Base-by-base conservation (phyloP, 192 early-diverging fungal species). In the Mortierella hygrophila region DNA sequence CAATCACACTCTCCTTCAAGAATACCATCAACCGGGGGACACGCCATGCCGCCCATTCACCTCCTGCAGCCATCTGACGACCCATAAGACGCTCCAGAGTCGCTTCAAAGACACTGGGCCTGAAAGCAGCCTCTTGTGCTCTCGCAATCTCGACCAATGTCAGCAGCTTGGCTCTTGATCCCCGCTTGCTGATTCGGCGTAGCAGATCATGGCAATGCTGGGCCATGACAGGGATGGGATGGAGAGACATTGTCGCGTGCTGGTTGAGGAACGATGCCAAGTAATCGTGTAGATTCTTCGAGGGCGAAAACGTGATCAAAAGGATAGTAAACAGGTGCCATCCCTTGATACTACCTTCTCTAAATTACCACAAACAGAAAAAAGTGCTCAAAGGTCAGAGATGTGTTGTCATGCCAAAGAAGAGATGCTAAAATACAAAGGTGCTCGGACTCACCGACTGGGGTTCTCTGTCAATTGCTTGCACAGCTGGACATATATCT, bases 401-500 rank as follows among this genome's bases (percentile, higher is more conserved):
- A 60, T 76, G 18, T 71, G 57, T 41, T 35, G 18, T 38, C 41
- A 46, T 9, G 44, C 10, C 13, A 21, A 42, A 20, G 38, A 60
- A 29, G 41, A 13, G 1, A 37, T 20, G 5, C 32, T 29, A 63
- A 32, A 32, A 63, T 4, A 32, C 3, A 65, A 15, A 15, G 13
- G 5, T 21, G 15, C 5, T 52, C 49, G 4, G 20, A 89, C 84
- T 38, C 77, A 93, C 92, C 88, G 88, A 72, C 89, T 90, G 32
- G 97, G 97, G 74, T 97, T 97, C 26, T 94, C 88, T 10, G 92
- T 94, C 46, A 97, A 80, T 78, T 97, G 97, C 87, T 98, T 98
- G 90, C 96, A 97, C 35, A 98, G 84, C 91, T 98, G 97, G 55
- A 97, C 97, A 79, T 96, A 97, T 68, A 98, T 96, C 85, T 99